phyloP scores from a whole-genome alignment of 306 rosid species.

The Ochetophila trinervis region DNA sequence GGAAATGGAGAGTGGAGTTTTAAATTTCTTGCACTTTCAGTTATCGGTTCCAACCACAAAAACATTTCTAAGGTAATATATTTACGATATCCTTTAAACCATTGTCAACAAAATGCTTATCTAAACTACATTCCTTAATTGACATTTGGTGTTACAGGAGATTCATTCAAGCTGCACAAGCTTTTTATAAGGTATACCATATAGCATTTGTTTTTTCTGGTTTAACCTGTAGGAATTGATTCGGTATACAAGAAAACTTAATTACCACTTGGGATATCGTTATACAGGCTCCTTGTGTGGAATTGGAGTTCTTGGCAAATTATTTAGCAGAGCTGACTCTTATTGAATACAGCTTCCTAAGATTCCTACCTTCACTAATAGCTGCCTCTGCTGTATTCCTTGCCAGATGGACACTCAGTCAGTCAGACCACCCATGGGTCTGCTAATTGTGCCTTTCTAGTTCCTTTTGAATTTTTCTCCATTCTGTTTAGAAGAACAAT shows the following conservation, averaged over 20 bases:
- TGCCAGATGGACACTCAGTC: conserved; percentile 84
- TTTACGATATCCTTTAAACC: not conserved
- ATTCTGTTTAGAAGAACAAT: not conserved
- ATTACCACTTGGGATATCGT: conserved; percentile 4
- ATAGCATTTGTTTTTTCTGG: conserved; percentile 2
- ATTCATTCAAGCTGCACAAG: conserved; percentile 76
- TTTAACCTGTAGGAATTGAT: not conserved
- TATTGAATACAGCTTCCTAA: conserved; percentile 64
- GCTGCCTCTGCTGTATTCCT: conserved; percentile 92
- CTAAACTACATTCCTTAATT: conserved; percentile 13
- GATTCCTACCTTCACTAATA: conserved; percentile 69
- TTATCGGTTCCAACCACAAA: conserved; percentile 76
- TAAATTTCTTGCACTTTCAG: conserved; percentile 65
- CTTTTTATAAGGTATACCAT: conserved; percentile 56
- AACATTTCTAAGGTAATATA: conserved; percentile 80
- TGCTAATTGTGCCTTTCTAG: conserved; percentile 19
- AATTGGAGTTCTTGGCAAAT: conserved; percentile 74
- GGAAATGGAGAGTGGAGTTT: conserved; percentile 68
- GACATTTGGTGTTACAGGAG: conserved; percentile 53
- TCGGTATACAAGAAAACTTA: not conserved
- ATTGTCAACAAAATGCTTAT: conserved; percentile 5
- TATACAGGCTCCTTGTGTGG: conserved; percentile 54
- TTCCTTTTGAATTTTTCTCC: conserved; percentile 2
- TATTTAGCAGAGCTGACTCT: conserved; percentile 83
- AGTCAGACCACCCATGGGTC: conserved; percentile 81